Evolutionary conservation across 2,329 filamentous ascomycete species (phyloP), one percentile per base, ranked within the genome.

Genomic region (Arthrobotrys megalospora): DNA sequence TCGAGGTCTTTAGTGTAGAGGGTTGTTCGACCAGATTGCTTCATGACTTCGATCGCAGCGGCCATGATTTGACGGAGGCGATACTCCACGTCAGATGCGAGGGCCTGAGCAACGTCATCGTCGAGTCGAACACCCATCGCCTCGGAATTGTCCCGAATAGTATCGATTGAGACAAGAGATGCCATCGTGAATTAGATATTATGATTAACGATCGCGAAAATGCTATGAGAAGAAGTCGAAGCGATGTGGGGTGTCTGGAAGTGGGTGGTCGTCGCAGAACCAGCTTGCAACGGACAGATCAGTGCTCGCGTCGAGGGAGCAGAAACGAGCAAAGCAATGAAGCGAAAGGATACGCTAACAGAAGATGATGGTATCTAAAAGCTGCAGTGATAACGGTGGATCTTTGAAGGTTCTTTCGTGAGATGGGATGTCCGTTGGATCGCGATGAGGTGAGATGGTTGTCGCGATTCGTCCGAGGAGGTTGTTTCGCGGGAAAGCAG

Each of bases 41-140:
- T 93, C 96, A 99, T 99, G 84, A 96, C 96, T 83, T 97, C 96
- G 82, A 98, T 88, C 2, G 94, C 92, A 85, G 98, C 95, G 82
- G 97, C 92, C 80, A 99, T 90, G 80, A 98, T 93, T 85, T 97
- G 94, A 53, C 93, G 92, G 81, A 99, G 89, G 77, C 96, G 92
- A 84, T 96, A 99, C 85, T 99, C 96, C 80, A 97, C 93, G 83
- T 99, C 96, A 83, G 96, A 93, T 8, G 94, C 91, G 52, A 99
- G 89, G 73, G 93, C 91, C 79, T 96, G 93, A 53, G 94, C 90
- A 21, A 96, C 92, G 79, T 98, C 95, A 77, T 97, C 93, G 83
- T 90, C 90, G 52, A 98, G 88, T 68, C 90, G 88, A 82, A 99
- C 94, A 73, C 96, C 96, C 58, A 98, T 93, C 0, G 96, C 97